Conservation (phyloP, 352 stramenopile genomes). For the Globisporangium sylvaticum region DNA sequence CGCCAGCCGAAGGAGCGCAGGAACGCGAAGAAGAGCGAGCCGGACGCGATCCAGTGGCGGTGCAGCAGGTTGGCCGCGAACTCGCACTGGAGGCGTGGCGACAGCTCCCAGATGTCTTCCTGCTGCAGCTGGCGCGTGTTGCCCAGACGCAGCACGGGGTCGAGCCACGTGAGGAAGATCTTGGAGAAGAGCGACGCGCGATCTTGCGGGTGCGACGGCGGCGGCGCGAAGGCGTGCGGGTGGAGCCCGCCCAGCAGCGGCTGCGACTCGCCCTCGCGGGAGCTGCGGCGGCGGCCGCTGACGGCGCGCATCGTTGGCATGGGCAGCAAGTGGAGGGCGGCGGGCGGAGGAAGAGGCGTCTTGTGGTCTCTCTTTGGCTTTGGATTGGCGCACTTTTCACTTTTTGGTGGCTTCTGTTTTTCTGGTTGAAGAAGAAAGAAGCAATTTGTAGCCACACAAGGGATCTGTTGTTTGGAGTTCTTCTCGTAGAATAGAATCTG, state of each 20-base stretch:
- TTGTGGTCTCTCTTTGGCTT: not conserved
- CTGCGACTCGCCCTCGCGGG: slow-evolving; percentile 13
- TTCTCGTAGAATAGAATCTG: not conserved
- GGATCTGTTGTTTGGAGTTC: not conserved
- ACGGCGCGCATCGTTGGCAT: slow-evolving; percentile 1
- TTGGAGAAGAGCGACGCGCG: slow-evolving; percentile 37
- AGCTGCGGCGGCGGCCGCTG: slow-evolving; percentile 1
- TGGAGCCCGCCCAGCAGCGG: slow-evolving; percentile 26
- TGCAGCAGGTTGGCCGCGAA: slow-evolving; percentile 45
- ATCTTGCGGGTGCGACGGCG: slow-evolving; percentile 32
- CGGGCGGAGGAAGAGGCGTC: not conserved
- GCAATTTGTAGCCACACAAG: too few species aligned
- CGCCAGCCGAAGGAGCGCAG: slow-evolving; percentile 42
- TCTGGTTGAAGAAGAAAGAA: not conserved
- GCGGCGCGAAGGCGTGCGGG: slow-evolving; percentile 6
- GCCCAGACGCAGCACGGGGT: slow-evolving; percentile 32
- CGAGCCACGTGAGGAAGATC: slow-evolving; percentile 48
- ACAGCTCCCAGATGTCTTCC: slow-evolving; percentile 60
- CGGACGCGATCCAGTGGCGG: slow-evolving; percentile 50
- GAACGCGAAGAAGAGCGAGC: slow-evolving; percentile 52
- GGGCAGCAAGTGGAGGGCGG: too few species aligned
- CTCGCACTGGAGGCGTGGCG: slow-evolving; percentile 35
- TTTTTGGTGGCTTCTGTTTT: not conserved
- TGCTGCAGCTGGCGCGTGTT: slow-evolving; percentile 30
- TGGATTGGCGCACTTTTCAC: not conserved